Evolutionary conservation across 108 stramenopile species (phyloP).

Genomic region (Fragilaria crotonensis): DNA sequence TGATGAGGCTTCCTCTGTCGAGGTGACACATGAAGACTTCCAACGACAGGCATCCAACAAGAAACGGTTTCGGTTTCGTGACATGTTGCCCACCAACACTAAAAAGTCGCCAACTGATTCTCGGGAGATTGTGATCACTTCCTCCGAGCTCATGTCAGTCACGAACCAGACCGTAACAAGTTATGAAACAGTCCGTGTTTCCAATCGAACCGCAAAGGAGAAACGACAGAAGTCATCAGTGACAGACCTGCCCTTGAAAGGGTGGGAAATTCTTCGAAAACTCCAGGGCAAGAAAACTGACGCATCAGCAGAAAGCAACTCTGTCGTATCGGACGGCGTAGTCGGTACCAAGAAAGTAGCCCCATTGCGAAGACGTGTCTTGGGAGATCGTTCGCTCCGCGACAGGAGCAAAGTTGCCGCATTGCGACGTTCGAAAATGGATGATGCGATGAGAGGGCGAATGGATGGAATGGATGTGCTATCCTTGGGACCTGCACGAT

Average conservation of each 20-base stretch:
- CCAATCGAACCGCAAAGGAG: conserved; percentile 21
- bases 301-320: no score
- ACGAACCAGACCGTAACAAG: conserved; percentile 20
- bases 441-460: conserved; percentile 39
- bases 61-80: background rate
- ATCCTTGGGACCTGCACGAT: conserved; percentile 28
- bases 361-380: conserved; percentile 13
- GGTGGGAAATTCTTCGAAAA: background rate
- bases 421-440: conserved; percentile 7
- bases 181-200: conserved; percentile 31
- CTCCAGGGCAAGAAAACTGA: background rate
- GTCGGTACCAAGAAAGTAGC: conserved; percentile 6
- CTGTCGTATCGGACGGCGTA: background rate
- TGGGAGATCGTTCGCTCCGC: conserved; percentile 6
- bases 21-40: background rate
- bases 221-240: conserved; percentile 2
- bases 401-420: background rate
- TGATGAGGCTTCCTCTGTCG: background rate
- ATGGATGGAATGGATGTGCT: conserved; percentile 50
- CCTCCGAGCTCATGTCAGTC: conserved; percentile 11
- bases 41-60: background rate
- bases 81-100: background rate
- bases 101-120: background rate
- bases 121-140: background rate
- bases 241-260: no score